Percentiles rank a stretch among this genome's conserved stretches.
These are phyloP conservation scores for Lentinula aciculospora DNA, from an alignment of 768 basidiomycete genomes.

Conservation along the genomic window DNA sequence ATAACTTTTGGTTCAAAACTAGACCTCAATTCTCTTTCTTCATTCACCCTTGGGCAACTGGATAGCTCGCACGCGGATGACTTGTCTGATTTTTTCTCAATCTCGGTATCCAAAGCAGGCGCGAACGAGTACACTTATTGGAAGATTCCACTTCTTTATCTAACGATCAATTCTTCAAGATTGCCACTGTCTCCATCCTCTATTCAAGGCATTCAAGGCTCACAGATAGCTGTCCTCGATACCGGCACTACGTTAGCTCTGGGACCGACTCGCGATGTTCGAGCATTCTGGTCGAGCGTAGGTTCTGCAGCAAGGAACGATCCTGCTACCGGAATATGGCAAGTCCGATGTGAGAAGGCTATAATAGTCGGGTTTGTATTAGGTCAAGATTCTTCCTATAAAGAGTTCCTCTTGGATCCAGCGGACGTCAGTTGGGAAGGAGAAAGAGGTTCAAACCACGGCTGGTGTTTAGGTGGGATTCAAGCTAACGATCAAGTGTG, in stretches of 20 bases:
- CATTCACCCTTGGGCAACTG: constrained; percentile 48
- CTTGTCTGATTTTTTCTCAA: constrained; percentile 25
- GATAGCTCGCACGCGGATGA: constrained; percentile 30
- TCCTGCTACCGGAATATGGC: constrained; percentile 31
- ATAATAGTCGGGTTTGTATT: constrained; percentile 40
- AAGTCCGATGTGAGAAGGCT: constrained; percentile 45
- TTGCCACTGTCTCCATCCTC: constrained; percentile 41
- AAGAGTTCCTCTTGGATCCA: constrained; percentile 43
- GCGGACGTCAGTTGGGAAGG: constrained; percentile 47
- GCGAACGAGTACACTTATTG: constrained; percentile 44
- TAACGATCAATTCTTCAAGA: constrained; percentile 37
- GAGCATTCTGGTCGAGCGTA: constrained; percentile 44
- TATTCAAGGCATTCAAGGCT: constrained; percentile 27
- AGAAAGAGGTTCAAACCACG: constrained; percentile 24
- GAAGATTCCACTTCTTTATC: constrained; percentile 43
- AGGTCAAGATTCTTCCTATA: constrained; percentile 25
- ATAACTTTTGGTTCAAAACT: constrained; percentile 38
- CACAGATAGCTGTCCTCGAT: constrained; percentile 55
- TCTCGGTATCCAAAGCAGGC: constrained; percentile 32
- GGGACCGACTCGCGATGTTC: constrained; percentile 47
- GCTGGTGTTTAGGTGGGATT: constrained; percentile 54
- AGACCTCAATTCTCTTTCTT: constrained; percentile 19
- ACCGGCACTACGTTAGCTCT: constrained; percentile 56
- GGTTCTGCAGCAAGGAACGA: constrained; percentile 35
- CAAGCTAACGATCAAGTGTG: constrained; percentile 47